phyloP scores from a whole-genome alignment of 78 protist species.

The Paulinella micropora region DNA sequence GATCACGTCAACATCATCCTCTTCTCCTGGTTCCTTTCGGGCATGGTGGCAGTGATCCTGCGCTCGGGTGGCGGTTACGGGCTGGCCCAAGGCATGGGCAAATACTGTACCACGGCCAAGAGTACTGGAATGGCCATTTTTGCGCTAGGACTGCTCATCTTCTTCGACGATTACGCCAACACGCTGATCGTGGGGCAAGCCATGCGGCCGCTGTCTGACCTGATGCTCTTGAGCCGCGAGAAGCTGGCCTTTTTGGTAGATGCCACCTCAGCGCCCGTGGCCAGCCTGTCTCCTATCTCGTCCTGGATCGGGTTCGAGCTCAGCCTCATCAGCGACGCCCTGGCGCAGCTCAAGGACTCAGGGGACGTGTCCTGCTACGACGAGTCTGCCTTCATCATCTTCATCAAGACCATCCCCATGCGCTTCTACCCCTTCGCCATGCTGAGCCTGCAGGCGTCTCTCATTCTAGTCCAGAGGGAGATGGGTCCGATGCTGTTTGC shows the following conservation, averaged over 20 bases:
- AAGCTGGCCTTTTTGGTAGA: not conserved
- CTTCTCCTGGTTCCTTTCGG: not conserved
- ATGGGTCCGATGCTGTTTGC: not conserved
- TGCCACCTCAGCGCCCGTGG: not conserved
- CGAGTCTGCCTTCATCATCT: not conserved
- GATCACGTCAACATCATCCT: not conserved
- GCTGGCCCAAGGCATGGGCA: not conserved
- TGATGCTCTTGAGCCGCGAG: not conserved
- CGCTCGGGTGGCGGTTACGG: slow-evolving; percentile 2
- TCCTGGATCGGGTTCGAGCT: slow-evolving; percentile 10
- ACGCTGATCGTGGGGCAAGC: not conserved
- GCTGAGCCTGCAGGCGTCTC: not conserved
- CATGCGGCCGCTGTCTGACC: not conserved
- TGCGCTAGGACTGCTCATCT: not conserved
- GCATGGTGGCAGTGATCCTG: not conserved
- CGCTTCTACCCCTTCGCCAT: not conserved
- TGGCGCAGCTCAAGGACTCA: not conserved
- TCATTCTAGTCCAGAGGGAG: not conserved
- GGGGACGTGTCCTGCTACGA: no score
- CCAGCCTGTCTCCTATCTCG: slow-evolving; percentile 7
- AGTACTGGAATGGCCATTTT: not conserved
- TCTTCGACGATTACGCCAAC: slow-evolving; percentile 6
- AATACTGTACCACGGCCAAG: not conserved
- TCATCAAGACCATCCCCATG: not conserved
- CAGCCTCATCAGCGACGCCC: not conserved